Base-by-base conservation (phyloP, 225 moss, liverwort and hornwort species). In the Ulota crispa region DNA sequence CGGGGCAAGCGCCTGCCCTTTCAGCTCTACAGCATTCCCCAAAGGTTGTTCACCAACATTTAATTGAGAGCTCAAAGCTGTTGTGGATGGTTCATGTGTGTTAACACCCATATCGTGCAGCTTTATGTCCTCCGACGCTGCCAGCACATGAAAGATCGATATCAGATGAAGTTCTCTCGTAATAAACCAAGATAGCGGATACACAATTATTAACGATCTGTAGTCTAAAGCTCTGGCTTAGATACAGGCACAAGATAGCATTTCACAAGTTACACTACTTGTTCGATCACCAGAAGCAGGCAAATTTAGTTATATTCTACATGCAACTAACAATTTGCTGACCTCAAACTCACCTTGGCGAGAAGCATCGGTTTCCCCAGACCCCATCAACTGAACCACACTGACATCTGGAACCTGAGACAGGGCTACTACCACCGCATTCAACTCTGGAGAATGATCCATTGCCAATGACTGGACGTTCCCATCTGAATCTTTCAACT, bases 401-500 rank as follows among this genome's bases (percentile, higher is more conserved):
- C 73, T 87, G 67, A 60, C 34, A 82, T 84, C 87, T 26, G 69
- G 83, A 78, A 70, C 81, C 47, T 72, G 75, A 83, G 76, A 63
- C 64, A 78, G 78, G 41, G 75, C 53, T 76, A 73, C 59, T 76
- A 73, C 73, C 72, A 76, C 76, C 21, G 70, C 37, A 72, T 68
- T 79, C 41, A 69, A 86, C 81, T 84, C 86, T 79, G 70, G 54
- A 77, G 73, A 77, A 81, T 55, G 54, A 78, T 87, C 85, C 73
- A 70, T 72, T 74, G 80, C 82, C 80, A 84, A 62, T 39, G 82
- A 84, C 73, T 87, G 84, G 36, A 70, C 74, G 69, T 52, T 80
- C 79, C 63, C 84, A 76, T 80, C 86, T 69, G 81, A 64, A 79
- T 81, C 81, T 70, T 78, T 82, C 73, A 83, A 85, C 59, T 84